Percentiles rank a stretch among this genome's conserved stretches.
These are phyloP conservation scores for Trichoderma asperelloides DNA, from an alignment of 495 filamentous ascomycete genomes.

Conservation along the genomic window DNA sequence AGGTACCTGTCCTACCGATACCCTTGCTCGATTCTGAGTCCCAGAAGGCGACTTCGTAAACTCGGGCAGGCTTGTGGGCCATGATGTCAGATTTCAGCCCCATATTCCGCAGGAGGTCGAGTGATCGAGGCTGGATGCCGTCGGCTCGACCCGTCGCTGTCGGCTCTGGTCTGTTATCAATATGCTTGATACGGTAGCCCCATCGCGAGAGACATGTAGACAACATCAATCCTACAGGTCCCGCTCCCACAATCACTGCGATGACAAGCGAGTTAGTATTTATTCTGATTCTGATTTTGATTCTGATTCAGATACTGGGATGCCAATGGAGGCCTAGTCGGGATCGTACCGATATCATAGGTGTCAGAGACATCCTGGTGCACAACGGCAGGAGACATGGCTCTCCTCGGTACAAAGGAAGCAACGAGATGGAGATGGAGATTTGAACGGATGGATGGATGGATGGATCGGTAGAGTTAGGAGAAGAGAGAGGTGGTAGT, in stretches of 20 bases:
- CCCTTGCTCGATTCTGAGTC: conserved; percentile 46
- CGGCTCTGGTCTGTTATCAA: conserved; percentile 61
- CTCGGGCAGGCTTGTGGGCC: conserved; percentile 60
- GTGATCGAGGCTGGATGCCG: conserved; percentile 71
- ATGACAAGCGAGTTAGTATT: background rate
- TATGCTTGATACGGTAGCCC: conserved; percentile 59
- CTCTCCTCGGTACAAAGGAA: background rate
- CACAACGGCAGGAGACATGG: conserved; percentile 1
- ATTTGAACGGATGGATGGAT: too few relatives aligned
- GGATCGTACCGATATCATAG: background rate
- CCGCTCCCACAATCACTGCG: conserved; percentile 75
- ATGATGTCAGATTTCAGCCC: conserved; percentile 64
- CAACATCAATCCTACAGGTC: conserved; percentile 78
- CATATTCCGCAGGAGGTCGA: conserved; percentile 68
- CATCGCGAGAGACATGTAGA: conserved; percentile 71
- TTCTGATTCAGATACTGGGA: background rate
- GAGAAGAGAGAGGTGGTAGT: too few relatives aligned
- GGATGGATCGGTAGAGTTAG: too few relatives aligned
- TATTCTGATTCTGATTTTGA: background rate
- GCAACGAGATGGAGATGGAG: background rate
- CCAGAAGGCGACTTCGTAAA: conserved; percentile 77
- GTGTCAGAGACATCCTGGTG: background rate
- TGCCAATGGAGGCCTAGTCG: background rate
- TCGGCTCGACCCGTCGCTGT: conserved; percentile 69
- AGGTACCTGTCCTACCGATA: conserved; percentile 60